Base-by-base conservation (phyloP, 768 basidiomycete genomes). In the Krasilnikovozyma curviuscula region DNA sequence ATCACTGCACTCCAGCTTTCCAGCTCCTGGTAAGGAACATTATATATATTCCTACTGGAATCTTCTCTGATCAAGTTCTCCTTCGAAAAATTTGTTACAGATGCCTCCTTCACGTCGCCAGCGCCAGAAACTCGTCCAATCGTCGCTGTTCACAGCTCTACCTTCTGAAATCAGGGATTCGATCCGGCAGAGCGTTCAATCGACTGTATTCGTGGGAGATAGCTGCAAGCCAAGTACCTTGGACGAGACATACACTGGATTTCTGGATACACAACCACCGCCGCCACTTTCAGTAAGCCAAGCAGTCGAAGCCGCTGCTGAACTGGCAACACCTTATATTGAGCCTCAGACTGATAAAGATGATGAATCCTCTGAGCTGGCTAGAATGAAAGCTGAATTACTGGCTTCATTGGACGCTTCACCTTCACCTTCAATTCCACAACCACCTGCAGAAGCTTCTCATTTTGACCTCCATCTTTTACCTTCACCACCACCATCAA, bases 141-240 rank as follows among this genome's bases (percentile, higher is more conserved):
- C 49, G 7, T 59, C 59, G 16, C 46, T 61, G 12, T 60, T 63
- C 42, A 53, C 55, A 5, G 55, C 60, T 13, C 52, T 63, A 2
- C 60, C 62, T 0, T 28, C 32, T 19, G 57, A 61, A 7, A 50
- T 63, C 12, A 50, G 52, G 23, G 41, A 50, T n/a, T 40, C 55
- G 5, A 55, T 61, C 21, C n/a, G 54, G 53, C 10, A 49, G 51
- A 46, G 40, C 46, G 13, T 41, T 25, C n/a, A 40, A 16, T 10
- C 54, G 35, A 24, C 44, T 30, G 24, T 14, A 12, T 10, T 28
- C 40, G 34, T 30, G 3, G 21, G 9, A 12, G 31, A 51, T 27
- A 38, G 48, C 18, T 48, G 39, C 40, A 52, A 55, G 29, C 25
- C 39, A 13, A 50, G 48, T 32, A 4, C 31, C 38, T 27, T 52